Evolutionary conservation across 2,329 filamentous ascomycete genomes (phyloP), one percentile per base, ranked within the genome.

Genomic region (Beauveria bassiana): DNA sequence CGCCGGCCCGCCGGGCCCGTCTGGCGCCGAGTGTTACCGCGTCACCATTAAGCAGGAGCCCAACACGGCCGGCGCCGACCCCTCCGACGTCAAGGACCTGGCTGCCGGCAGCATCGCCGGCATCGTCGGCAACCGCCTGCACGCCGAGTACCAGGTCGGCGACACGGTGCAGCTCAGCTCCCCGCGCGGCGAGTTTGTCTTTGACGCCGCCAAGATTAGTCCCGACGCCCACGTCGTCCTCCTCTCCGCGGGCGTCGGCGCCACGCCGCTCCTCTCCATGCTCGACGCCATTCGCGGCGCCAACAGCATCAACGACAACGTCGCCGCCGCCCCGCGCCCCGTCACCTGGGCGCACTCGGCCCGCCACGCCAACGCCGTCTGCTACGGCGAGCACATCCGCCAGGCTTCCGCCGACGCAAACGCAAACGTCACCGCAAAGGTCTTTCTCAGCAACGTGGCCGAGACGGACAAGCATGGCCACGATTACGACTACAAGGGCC

Each of bases 41-140:
- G 86, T 93, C 74, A 89, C 84, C 66, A 86, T 93, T 64, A 93
- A 92, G 80, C 82, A 78, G 62, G 88, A 84, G 65, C 50, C 42
- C 40, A 28, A 9, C 26, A 22, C 81, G 42, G 69, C 70, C 2
- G 65, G 62, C 4, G 54, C 70, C 16, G 68, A 69, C 38, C 62
- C 68, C 31, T 68, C 68, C 3, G 66, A 64, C 6, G 55, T 70
- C 16, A 67, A 68, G 28, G 61, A 68, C 34, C 65, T 73, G 5
- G 69, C 68, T 24, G 67, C 69, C 31, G 69, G 71, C 20, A 73
- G 68, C 58, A 65, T 77, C 2, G 73, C 76, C 1, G 82, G 82
- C 20, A 66, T 82, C 46, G 73, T 86, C 54, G 83, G 81, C 42
- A 84, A 82, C 70, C 68, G 79, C 58, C 74, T 86, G 28, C 80